Evolutionary conservation across 2,329 filamentous ascomycete species (phyloP).

Genomic region (Stromatinia cepivora): DNA sequence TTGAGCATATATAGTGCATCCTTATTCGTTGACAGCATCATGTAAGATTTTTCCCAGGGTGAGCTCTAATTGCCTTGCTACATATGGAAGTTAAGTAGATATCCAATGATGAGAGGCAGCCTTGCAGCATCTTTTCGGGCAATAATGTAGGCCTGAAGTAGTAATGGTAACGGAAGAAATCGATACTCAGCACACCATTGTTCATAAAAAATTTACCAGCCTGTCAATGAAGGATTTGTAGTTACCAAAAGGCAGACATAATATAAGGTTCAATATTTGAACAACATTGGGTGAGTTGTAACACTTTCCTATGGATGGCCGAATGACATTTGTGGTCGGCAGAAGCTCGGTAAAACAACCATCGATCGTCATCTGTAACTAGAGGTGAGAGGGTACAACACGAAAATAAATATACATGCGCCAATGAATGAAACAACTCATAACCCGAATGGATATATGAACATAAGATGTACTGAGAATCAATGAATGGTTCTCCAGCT

Average conservation of each 20-base stretch:
- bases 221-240: neutral
- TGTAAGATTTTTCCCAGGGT: too few relatives aligned
- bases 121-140: neutral
- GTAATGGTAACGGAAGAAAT: neutral
- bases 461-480: constrained; percentile 14
- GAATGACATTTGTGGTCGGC: neutral
- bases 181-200: too few relatives aligned
- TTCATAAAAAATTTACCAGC: neutral
- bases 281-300: too few relatives aligned
- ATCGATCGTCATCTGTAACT: constrained; percentile 20
- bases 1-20: neutral
- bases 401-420: constrained; percentile 28
- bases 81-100: neutral
- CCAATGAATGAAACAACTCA: constrained; percentile 25
- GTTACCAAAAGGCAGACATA: neutral
- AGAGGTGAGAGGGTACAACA: constrained; percentile 17
- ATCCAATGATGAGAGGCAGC: neutral
- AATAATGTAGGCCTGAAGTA: neutral
- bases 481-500: constrained; percentile 11
- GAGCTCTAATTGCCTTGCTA: neutral
- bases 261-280: neutral
- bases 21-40: neutral
- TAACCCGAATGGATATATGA: neutral
- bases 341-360: constrained; percentile 21
- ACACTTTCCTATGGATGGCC: neutral